Base-by-base conservation (phyloP, 305 asterid genomes). In the Fraxinus greggii region DNA sequence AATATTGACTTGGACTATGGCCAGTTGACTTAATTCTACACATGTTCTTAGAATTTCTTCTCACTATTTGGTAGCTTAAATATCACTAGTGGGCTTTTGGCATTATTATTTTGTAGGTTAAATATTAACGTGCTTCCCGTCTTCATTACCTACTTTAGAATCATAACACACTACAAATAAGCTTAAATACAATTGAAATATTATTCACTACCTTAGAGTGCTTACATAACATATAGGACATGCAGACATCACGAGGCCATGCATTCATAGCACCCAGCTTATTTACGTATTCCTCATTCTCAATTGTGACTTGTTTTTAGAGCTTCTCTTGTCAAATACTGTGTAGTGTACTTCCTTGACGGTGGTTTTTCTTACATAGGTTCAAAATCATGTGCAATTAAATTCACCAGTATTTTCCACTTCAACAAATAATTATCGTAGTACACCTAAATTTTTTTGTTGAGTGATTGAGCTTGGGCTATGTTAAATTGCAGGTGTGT, bases 401-500 rank as follows among this genome's bases (percentile, higher is more conserved):
- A 56, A 56, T 56, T 56, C 31, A 7, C 70, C 15, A 8, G 70
- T 24, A 48, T 5, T 38, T 36, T 56, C 79, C 51, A 7, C 72
- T 65, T 70, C 45, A 54, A 28, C 70, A n/a, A 42, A 61, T 75
- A 81, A 12, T 38, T 42, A 35, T 45, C 75, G 10, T 7, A 6
- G 76, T 28, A 29, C 79, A 23, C 45, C 73, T 10, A 19, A n/a
- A 31, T 32, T 54, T 61, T 81, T 23, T 29, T 79, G 83, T 45
- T 75, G 75, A 12, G 75, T 77, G 9, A 59, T 67, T 67, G 10
- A 67, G 19, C 74, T 67, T 67, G 74, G 70, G 74, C 74, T 28
- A 28, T 67, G 35, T 4, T 65, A n/a, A 67, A 24, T n/a, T 78
- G 76, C 94, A 94, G 98, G 98, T 94, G 4, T 96, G 98, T 77